Evolutionary conservation across 306 rosid species (phyloP), one percentile per base, ranked within the genome.

Genomic region (Inga laurina): DNA sequence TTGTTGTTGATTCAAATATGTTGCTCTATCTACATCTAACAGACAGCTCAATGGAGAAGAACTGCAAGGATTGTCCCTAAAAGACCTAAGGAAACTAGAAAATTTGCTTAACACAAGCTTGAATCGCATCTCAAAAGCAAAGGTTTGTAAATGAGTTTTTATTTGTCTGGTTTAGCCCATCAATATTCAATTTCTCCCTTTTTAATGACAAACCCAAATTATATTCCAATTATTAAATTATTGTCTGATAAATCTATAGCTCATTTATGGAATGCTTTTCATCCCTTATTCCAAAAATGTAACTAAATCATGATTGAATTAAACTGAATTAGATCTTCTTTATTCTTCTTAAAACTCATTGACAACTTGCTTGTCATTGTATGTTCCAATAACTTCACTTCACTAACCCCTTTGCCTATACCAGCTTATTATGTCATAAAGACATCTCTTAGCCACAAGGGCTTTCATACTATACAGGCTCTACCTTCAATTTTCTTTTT

Each of bases 1-100:
- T 49, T 34, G 7, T 74, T 30, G 7, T 30, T 18, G 27, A 30
- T 48, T 69, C 48, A 69, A 24, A 45, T 45, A 4, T 30, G 16
- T 27, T 8, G 18, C 1, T 27, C 13, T 14, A 39, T 49, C 62
- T 18, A 49, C 16, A 30, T 51, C 27, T 46, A 15, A 32, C 67
- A 51, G 79, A 22, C 79, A 54, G 10, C 67, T 75, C 34, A 52
- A 52, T 75, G 79, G 79, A 34, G 79, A 75, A 75, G 79, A 75
- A 34, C 32, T 75, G 15, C 79, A 75, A 19, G 79, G 21, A 3
- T 54, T 75, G 79, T 52, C 46, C 32, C 0, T 21, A 75, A 75
- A 52, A 32, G 79, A 75, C 10, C 49, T 75, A 5, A 16, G 22
- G 48, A 75, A 52, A 6, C 67, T 51, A 19, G 79, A 75, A 75